A percentile compares a stretch with the other conserved stretches of the same genome.
Evolutionary conservation across 2,329 filamentous ascomycete species (phyloP).

Genomic region (Trichoderma sp.): DNA sequence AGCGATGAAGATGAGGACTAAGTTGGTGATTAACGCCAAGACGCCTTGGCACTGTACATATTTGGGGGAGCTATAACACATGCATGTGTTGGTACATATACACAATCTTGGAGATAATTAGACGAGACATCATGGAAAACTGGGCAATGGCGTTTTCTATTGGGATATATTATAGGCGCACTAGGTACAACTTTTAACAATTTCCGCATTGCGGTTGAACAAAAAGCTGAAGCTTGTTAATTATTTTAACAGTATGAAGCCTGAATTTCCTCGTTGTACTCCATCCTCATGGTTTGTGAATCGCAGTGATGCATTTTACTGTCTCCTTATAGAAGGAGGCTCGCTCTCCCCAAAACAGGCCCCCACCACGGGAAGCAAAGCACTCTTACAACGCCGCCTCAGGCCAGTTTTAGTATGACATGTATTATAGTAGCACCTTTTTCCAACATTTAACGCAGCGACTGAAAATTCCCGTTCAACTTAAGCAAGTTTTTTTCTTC

Average conservation of each 20-base stretch:
- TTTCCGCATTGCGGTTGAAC: neutral
- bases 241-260: neutral
- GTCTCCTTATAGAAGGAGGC: neutral
- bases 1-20: conserved; percentile 39
- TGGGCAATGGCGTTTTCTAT: neutral
- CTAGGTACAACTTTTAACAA: neutral
- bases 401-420: neutral
- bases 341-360: neutral
- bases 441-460: neutral
- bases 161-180: neutral
- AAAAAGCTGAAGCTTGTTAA: neutral
- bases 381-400: neutral
- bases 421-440: neutral
- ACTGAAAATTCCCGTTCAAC: neutral
- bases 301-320: neutral
- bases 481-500: neutral
- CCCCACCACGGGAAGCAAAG: neutral
- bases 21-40: neutral
- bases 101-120: neutral
- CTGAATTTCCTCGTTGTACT: neutral
- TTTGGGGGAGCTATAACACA: neutral
- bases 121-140: neutral
- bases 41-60: neutral
- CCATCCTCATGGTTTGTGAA: neutral
- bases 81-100: neutral